A percentile compares a stretch with the other conserved stretches of the same genome.
phyloP scores from a whole-genome alignment of 1,284 basidiomycete genomes.

The Dichomitus squalens region DNA sequence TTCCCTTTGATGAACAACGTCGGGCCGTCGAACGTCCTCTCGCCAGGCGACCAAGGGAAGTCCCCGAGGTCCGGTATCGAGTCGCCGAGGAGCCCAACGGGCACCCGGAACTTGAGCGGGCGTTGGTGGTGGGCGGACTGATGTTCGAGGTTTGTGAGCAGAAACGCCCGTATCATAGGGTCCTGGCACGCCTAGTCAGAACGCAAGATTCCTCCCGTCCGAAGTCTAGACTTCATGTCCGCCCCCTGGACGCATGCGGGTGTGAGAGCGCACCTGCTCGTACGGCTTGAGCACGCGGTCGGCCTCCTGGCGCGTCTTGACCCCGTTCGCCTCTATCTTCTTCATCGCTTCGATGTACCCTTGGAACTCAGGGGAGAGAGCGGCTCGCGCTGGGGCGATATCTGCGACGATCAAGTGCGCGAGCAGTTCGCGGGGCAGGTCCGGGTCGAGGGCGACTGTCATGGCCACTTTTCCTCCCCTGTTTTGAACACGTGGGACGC shows the following conservation, averaged over 20 bases:
- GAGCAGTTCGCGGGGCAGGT: conserved; percentile 50
- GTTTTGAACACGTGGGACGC: not conserved
- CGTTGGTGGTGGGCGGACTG: conserved; percentile 30
- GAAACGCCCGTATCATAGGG: conserved; percentile 69
- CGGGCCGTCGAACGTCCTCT: conserved; percentile 60
- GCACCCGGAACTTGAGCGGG: conserved; percentile 69
- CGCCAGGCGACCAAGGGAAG: conserved; percentile 71
- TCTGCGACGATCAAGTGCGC: conserved; percentile 78
- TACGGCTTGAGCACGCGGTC: conserved; percentile 60
- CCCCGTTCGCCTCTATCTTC: conserved; percentile 56
- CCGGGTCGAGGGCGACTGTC: conserved; percentile 68
- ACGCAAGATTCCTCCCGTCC: not conserved
- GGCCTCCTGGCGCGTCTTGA: conserved; percentile 66
- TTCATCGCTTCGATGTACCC: conserved; percentile 74
- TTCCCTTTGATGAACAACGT: conserved; percentile 81
- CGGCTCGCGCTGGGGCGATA: conserved; percentile 71
- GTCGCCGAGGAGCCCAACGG: conserved; percentile 64
- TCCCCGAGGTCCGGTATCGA: conserved; percentile 69
- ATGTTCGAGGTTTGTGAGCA: conserved; percentile 78
- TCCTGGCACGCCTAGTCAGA: conserved; percentile 51
- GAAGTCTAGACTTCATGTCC: not conserved
- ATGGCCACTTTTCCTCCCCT: conserved; percentile 92
- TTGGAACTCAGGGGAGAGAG: conserved; percentile 66
- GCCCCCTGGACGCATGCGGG: too few species aligned
- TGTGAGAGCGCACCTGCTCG: conserved; percentile 50